These are phyloP conservation scores for Pseudogymnoascus sp. DNA, from an alignment of 2,329 filamentous ascomycete species.

Conservation along the genomic window DNA sequence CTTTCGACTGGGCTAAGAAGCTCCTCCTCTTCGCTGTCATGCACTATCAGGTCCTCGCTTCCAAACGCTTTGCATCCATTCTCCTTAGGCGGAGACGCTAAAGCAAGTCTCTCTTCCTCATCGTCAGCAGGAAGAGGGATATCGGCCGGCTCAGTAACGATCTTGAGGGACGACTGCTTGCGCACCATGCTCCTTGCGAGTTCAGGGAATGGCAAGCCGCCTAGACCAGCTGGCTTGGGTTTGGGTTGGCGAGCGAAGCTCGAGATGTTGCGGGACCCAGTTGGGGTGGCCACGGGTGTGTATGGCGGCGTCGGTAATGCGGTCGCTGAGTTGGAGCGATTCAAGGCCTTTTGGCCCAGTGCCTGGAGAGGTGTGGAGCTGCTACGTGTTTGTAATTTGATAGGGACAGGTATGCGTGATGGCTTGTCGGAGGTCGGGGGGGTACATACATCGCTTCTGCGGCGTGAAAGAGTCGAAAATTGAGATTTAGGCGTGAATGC, in stretches of 20 bases:
- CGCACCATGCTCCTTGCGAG: slow-evolving; percentile 10
- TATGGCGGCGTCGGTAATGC: slow-evolving; percentile 23
- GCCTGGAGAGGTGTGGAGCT: slow-evolving; percentile 27
- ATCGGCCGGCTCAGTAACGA: slow-evolving; percentile 31
- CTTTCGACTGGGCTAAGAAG: slow-evolving; percentile 17
- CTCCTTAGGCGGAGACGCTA: slow-evolving; percentile 18
- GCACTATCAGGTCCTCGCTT: slow-evolving; percentile 45
- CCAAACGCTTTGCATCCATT: slow-evolving; percentile 24
- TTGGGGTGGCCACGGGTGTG: slow-evolving; percentile 15
- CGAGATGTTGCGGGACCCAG: not conserved
- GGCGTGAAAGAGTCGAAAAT: slow-evolving; percentile 14
- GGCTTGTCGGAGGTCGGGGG: slow-evolving; percentile 19
- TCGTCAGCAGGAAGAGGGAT: slow-evolving; percentile 27
- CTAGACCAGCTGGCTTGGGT: slow-evolving; percentile 14
- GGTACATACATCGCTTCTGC: slow-evolving; percentile 1
- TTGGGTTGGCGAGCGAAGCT: not conserved
- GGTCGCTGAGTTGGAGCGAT: slow-evolving; percentile 14
- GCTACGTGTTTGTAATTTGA: slow-evolving; percentile 20
- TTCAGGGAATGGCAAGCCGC: slow-evolving; percentile 23
- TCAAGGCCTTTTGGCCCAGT: slow-evolving; percentile 23
- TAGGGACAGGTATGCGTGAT: slow-evolving; percentile 25
- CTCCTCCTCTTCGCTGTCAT: slow-evolving; percentile 38
- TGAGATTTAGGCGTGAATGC: not conserved
- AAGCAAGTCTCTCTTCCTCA: slow-evolving; percentile 19
- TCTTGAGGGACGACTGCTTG: slow-evolving; percentile 11